Percentiles rank a stretch among this genome's conserved stretches.
phyloP scores from a whole-genome alignment of 2,329 filamentous ascomycete genomes.

The Calonectria ilicicola region DNA sequence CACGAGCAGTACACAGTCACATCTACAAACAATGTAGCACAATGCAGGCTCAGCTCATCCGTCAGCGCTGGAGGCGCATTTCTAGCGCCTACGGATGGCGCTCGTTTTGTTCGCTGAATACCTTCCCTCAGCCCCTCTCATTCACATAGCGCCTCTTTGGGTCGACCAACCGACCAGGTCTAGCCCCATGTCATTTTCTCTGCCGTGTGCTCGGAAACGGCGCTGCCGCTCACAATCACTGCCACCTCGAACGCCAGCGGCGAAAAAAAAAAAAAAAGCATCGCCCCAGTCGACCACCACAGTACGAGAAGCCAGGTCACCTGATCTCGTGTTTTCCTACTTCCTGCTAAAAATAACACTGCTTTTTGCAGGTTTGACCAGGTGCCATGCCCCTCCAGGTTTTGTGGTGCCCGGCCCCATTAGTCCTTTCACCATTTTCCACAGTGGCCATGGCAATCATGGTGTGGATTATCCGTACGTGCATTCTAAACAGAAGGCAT shows the following conservation, averaged over 20 bases:
- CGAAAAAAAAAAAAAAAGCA: constrained; percentile 20
- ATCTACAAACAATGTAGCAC: background rate
- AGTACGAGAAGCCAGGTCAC: constrained; percentile 31
- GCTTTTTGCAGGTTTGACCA: constrained; percentile 1
- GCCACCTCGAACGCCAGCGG: background rate
- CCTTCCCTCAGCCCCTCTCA: background rate
- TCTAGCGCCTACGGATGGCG: background rate
- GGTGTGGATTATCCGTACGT: background rate
- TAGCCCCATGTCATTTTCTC: background rate
- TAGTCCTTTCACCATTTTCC: background rate
- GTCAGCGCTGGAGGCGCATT: background rate
- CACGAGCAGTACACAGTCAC: background rate
- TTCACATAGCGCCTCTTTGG: background rate
- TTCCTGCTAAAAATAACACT: constrained; percentile 41
- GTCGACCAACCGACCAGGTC: background rate
- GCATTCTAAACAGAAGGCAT: background rate
- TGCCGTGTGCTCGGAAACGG: background rate
- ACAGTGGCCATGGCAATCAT: background rate
- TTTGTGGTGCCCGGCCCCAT: background rate
- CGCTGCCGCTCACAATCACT: constrained; percentile 9
- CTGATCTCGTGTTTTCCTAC: constrained; percentile 46
- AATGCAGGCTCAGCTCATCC: background rate
- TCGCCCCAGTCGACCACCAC: constrained; percentile 12
- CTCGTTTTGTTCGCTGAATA: background rate
- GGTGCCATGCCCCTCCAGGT: background rate